Evolutionary conservation across 176 grass and related monocot species (phyloP).

Genomic region (Secale cereale): DNA sequence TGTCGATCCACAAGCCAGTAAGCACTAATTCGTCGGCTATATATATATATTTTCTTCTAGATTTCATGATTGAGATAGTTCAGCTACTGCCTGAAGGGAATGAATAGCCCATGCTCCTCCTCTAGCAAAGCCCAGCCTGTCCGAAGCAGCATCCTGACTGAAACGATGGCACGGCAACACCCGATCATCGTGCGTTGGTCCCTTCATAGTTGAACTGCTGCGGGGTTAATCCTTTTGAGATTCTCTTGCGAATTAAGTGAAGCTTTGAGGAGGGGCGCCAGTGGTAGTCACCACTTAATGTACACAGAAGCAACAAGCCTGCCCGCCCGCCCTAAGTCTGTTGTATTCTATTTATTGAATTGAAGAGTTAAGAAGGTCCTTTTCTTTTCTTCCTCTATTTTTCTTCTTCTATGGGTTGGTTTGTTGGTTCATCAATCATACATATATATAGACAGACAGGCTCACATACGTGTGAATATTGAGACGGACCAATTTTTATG

Average conservation of each 20-base stretch:
- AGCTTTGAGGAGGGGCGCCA: background rate
- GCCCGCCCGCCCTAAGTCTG: background rate
- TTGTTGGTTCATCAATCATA: background rate
- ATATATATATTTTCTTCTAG: background rate
- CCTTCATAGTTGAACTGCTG: background rate
- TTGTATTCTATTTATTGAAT: conserved; percentile 35
- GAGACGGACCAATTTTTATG: background rate
- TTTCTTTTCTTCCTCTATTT: background rate
- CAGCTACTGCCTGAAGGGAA: background rate
- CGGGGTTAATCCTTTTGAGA: background rate
- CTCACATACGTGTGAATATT: background rate
- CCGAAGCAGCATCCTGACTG: background rate
- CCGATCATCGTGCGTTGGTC: too few species aligned
- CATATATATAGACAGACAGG: background rate
- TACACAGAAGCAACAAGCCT: conserved; percentile 31
- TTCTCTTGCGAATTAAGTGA: background rate
- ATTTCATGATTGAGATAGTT: background rate
- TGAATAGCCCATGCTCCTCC: background rate
- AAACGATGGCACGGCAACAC: background rate
- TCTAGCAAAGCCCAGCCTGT: background rate
- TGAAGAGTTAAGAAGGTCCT: background rate
- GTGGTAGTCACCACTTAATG: conserved; percentile 2
- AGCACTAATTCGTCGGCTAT: background rate
- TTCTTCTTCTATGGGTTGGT: background rate
- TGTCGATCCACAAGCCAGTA: conserved; percentile 66